Base-by-base conservation (phyloP, 495 filamentous ascomycete genomes). In the Aspergillus nanangensis region DNA sequence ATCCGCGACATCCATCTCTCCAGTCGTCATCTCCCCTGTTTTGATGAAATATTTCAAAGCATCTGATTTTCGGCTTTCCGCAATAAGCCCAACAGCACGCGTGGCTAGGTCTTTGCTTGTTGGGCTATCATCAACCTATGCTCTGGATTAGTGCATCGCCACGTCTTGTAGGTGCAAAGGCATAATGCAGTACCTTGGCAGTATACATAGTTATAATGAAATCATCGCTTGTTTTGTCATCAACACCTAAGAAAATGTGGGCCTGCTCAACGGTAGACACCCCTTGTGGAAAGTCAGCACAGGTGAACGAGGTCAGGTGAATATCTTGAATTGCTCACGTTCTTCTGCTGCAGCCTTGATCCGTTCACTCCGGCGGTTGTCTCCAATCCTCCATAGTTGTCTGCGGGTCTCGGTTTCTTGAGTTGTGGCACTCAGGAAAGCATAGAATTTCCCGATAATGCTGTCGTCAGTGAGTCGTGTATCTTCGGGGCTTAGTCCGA, bases 191-290 rank as follows among this genome's bases (percentile, higher is more conserved):
- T 59, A 79, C 76, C 69, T 84, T 85, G 13, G 77, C 55, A 5
- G 74, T 75, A 43, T 68, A 81, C 67, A 81, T 72, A 8, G 80
- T 69, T 29, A 76, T 64, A 13, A 86, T 63, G 47, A 80, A 83
- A 19, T 84, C 79, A 56, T 86, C 82, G 0, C 65, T 47, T 4
- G 71, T 76, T n/a, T 61, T 50, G 42, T 69, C 58, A 32, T 70
- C 63, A 8, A 78, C 72, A 23, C 74, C 79, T 15, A 86, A 64
- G 56, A 73, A 86, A 4, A 74, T 58, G 14, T 81, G 61, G 3
- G 82, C 82, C 56, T 85, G 80, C 41, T 81, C 75, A 40, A 78
- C 78, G 13, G 69, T 83, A 24, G 76, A 66, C n/a, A 86, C 71
- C 21, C 67, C 72, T 78, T 39, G 53, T n/a, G n/a, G n/a, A n/a